phyloP scores from a whole-genome alignment of 2,329 filamentous ascomycete genomes.

The Fusarium setosum region DNA sequence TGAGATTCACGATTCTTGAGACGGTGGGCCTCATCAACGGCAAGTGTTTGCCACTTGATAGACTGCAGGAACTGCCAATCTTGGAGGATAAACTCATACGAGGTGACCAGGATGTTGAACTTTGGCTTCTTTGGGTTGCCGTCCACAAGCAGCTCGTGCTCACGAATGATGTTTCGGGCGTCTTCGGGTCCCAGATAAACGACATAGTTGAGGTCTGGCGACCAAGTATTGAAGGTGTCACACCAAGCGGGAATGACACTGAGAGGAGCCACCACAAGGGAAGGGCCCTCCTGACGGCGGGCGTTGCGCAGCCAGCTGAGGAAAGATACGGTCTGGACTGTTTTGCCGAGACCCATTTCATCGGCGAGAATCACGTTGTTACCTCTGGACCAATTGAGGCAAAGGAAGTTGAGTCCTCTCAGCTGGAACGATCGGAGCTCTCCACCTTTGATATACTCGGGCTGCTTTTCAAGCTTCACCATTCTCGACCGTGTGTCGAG shows the following conservation, averaged over 20 bases:
- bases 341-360: constrained; percentile 99
- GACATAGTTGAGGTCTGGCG: constrained; percentile 95
- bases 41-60: constrained; percentile 98
- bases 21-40: constrained; percentile 95
- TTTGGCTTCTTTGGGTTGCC: constrained; percentile 90
- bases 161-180: constrained; percentile 86
- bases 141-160: constrained; percentile 89
- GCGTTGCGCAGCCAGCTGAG: constrained; percentile 97
- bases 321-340: constrained; percentile 96
- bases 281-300: constrained; percentile 90
- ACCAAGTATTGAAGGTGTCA: constrained; percentile 97
- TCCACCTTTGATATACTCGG: constrained; percentile 85
- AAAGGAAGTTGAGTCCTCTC: constrained; percentile 92
- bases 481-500: constrained; percentile 79
- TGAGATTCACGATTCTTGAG: constrained; percentile 97
- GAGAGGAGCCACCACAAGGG: constrained; percentile 95
- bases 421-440: constrained; percentile 94
- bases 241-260: constrained; percentile 99
- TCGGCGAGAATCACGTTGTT: constrained; percentile 98
- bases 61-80: constrained; percentile 87
- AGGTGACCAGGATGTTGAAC: constrained; percentile 97
- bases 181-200: constrained; percentile 93
- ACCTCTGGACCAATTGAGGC: constrained; percentile 92
- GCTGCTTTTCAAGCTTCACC: constrained; percentile 81
- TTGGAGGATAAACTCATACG: constrained; percentile 93